Evolutionary conservation across 805 yeast species (phyloP), one percentile per base, ranked within the genome.

Genomic region (Lipomyces starkeyi): DNA sequence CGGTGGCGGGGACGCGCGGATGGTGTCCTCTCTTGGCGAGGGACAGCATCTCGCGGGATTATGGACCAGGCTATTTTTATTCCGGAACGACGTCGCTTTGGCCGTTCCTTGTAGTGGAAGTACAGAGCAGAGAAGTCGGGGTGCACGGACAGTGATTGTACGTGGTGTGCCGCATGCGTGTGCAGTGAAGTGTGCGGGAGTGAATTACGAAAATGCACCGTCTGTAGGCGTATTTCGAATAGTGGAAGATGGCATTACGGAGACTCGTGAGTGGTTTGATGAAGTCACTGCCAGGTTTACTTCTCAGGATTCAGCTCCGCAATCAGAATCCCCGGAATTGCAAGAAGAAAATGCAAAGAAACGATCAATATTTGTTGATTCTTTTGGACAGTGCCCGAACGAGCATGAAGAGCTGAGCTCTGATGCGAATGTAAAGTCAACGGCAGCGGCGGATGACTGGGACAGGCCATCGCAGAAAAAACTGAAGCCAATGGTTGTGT

Each of bases 121-220:
- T 40, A 27, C 49, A 7, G 13, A 9, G n/a, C 22, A 6, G 8
- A 11, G 25, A 29, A 53, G n/a, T 7, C 27, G 27, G 34, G 11
- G 7, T 20, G 14, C 47, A 13, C n/a, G 54, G 43, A 4, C 47
- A 3, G 49, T 49, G 34, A 37, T 47, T 13, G 64, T 61, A 2
- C 52, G 63, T 7, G 71, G 70, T 2, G 69, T 68, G 20, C 70
- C 71, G 17, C 71, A 68, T 58, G 70, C 67, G 13, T 60, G 67
- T 22, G 67, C 63, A 6, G 60, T 63, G 7, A 62, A 61, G 37
- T 67, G 69, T 56, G 65, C 68, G 6, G 70, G 70, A 7, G 71
- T 68, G 40, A 63, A 53, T 34, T 66, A 66, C 55, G 62, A 67
- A 8, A 34, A 53, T 27, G 61, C 68, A 7, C 37, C 67, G 27